Evolutionary conservation across 192 early-diverging fungal species (phyloP).

Genomic region (Dissophora globulifera): DNA sequence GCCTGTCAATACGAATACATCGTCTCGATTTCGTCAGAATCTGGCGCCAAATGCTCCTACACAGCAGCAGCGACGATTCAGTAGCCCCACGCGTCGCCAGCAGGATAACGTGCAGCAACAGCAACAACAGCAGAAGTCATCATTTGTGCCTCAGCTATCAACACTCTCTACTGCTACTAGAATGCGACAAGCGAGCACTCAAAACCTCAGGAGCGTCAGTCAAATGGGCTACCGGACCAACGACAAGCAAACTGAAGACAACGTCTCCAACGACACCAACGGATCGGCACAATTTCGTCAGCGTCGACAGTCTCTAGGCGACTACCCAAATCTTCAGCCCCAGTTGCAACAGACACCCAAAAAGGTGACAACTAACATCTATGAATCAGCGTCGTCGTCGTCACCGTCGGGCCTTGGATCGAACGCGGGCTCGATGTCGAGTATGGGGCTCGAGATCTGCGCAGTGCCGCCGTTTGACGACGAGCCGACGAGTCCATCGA

Average conservation of each 20-base stretch:
- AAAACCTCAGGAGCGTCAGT: slow-evolving; percentile 16
- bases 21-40: slow-evolving; percentile 2
- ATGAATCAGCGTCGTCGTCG: too few relatives aligned
- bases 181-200: slow-evolving; percentile 2
- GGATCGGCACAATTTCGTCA: too few relatives aligned
- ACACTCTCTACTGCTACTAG: too few relatives aligned
- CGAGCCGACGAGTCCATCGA: slow-evolving; percentile 28
- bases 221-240: slow-evolving; percentile 6
- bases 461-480: background rate
- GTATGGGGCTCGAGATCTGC: slow-evolving; percentile 5
- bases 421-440: slow-evolving; percentile 1
- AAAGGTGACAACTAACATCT: too few relatives aligned
- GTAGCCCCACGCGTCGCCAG: too few relatives aligned
- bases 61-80: slow-evolving; percentile 13
- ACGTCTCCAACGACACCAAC: too few relatives aligned
- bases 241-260: too few relatives aligned
- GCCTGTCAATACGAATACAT: slow-evolving; percentile 25
- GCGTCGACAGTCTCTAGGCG: slow-evolving; percentile 10
- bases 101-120: too few relatives aligned
- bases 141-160: too few relatives aligned
- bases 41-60: slow-evolving; percentile 13
- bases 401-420: background rate
- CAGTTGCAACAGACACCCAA: too few relatives aligned
- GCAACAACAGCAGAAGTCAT: background rate
- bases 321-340: too few relatives aligned